Evolutionary conservation across 306 rosid species (phyloP).

Genomic region (Corylus avellana): DNA sequence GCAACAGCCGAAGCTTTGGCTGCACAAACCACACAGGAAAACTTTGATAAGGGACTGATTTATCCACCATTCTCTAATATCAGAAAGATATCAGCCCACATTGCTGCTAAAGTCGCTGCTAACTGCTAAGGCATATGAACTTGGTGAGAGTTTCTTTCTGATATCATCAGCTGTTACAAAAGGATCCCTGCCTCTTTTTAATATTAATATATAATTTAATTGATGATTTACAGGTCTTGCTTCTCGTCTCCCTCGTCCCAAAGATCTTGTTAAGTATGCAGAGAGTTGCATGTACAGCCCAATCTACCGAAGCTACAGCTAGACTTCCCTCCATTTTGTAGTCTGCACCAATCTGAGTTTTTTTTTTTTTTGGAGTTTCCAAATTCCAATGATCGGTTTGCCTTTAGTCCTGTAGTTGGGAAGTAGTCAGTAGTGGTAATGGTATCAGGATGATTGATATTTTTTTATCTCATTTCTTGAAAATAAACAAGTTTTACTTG

Average conservation of each 20-base stretch:
- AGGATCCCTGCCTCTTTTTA: background rate
- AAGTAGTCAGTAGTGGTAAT: background rate
- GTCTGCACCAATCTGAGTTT: background rate
- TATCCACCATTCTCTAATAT: conserved; percentile 97
- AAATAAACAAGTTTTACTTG: background rate
- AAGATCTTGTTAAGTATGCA: conserved; percentile 87
- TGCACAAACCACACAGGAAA: conserved; percentile 66
- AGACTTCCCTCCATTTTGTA: conserved; percentile 23
- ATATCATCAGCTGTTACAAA: background rate
- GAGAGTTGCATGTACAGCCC: conserved; percentile 99
- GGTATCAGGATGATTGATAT: background rate
- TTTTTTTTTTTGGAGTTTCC: background rate
- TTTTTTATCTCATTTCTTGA: background rate
- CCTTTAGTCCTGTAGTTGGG: background rate
- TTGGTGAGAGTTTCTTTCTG: conserved; percentile 53
- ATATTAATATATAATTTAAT: conserved; percentile 18
- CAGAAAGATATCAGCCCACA: conserved; percentile 91
- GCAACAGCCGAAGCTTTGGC: conserved; percentile 94
- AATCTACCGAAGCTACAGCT: conserved; percentile 71
- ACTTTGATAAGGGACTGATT: conserved; percentile 26
- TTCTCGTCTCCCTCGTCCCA: conserved; percentile 87
- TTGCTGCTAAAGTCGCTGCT: conserved; percentile 75
- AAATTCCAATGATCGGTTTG: background rate
- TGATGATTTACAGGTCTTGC: conserved; percentile 66
- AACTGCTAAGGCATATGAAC: conserved; percentile 80